phyloP scores from a whole-genome alignment of 2,329 filamentous ascomycete genomes.

The Diatrype stigma region DNA sequence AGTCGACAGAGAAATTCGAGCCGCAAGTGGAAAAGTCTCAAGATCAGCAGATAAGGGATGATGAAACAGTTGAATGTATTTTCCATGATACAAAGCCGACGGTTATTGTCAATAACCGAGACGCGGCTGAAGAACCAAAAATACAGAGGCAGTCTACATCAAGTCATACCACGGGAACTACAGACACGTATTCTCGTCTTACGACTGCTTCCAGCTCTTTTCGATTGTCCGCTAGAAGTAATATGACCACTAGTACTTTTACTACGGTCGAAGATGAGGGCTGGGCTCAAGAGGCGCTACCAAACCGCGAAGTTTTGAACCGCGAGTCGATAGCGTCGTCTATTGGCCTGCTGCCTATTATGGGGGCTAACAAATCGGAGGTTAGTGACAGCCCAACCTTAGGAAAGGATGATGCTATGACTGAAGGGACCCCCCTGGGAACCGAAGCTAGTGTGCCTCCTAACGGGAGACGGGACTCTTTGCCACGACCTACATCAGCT shows the following conservation, averaged over 20 bases:
- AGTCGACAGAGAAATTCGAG: background rate
- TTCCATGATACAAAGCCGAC: background rate
- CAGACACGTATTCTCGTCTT: slow-evolving; percentile 13
- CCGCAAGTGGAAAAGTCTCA: background rate
- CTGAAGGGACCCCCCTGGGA: background rate
- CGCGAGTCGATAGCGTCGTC: background rate
- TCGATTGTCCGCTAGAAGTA: slow-evolving; percentile 14
- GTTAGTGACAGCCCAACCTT: background rate
- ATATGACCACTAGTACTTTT: slow-evolving; percentile 8
- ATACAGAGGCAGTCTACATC: slow-evolving; percentile 11
- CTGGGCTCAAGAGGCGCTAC: background rate
- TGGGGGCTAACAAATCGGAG: background rate
- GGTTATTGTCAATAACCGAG: background rate
- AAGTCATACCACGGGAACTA: slow-evolving; percentile 11
- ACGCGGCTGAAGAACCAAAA: slow-evolving; percentile 2
- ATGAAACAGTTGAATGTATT: background rate
- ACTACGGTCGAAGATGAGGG: slow-evolving; percentile 1
- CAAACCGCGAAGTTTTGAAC: too few relatives aligned
- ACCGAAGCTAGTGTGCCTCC: background rate
- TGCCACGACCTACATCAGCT: background rate
- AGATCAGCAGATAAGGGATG: background rate
- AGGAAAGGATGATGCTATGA: background rate
- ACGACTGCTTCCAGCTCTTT: slow-evolving; percentile 9
- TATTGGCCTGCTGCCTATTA: background rate
- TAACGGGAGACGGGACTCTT: background rate